phyloP scores from a whole-genome alignment of 495 filamentous ascomycete species.

The Tuber borchii region DNA sequence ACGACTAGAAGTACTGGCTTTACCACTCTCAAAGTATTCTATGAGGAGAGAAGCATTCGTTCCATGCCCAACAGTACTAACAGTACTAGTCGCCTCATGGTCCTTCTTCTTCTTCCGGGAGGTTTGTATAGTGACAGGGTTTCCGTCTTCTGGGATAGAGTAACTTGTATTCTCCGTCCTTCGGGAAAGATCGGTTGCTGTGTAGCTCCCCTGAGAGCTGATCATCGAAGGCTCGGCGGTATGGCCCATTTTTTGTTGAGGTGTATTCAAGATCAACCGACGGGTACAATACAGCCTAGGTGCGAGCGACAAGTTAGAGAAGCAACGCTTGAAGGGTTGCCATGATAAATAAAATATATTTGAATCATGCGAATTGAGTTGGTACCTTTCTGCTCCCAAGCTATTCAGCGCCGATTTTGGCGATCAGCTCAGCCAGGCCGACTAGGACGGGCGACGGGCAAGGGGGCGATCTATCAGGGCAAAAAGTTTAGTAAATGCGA shows the following conservation, averaged over 20 bases:
- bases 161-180: conserved; percentile 75
- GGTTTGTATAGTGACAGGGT: conserved; percentile 80
- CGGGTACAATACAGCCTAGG: conserved; percentile 24
- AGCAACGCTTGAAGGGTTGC: conserved; percentile 19
- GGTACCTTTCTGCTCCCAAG: conserved; percentile 38
- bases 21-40: conserved; percentile 93
- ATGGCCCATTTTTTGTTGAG: conserved; percentile 32
- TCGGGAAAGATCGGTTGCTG: conserved; percentile 40
- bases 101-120: conserved; percentile 56
- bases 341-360: neutral
- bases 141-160: conserved; percentile 92
- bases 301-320: conserved; percentile 28
- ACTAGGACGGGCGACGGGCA: neutral
- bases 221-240: conserved; percentile 31
- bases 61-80: conserved; percentile 17
- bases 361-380: conserved; percentile 22
- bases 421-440: neutral
- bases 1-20: conserved; percentile 52
- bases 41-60: conserved; percentile 77
- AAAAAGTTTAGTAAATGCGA: conserved; percentile 30
- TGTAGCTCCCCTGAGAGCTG: conserved; percentile 39
- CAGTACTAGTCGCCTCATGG: conserved; percentile 43
- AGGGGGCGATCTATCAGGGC: conserved; percentile 30
- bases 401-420: conserved; percentile 22
- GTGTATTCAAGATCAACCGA: conserved; percentile 13